These are phyloP conservation scores for Hygrocybe coccinea DNA, from an alignment of 768 basidiomycete species.

Conservation along the genomic window DNA sequence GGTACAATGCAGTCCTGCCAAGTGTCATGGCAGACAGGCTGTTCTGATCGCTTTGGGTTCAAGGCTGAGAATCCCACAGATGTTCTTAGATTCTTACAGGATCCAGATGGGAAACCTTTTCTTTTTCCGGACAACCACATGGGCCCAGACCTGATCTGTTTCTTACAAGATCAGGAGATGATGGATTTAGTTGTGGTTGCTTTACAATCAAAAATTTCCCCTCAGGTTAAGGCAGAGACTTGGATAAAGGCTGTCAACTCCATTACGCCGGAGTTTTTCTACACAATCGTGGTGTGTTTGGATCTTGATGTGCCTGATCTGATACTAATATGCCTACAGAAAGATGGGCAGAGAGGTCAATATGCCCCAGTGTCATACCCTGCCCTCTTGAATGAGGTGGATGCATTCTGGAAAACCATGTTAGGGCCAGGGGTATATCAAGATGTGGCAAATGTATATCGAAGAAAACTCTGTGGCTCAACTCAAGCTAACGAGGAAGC, in stretches of 20 bases:
- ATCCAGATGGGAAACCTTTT: slow-evolving; percentile 2
- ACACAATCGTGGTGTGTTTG: not conserved
- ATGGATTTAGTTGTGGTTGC: slow-evolving; percentile 3
- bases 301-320: not conserved
- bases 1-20: slow-evolving; percentile 5
- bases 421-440: not conserved
- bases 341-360: not conserved
- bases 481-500: not conserved
- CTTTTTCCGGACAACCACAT: slow-evolving; percentile 12
- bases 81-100: slow-evolving; percentile 5
- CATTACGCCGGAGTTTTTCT: not conserved
- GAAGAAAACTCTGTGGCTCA: slow-evolving; percentile 11
- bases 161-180: slow-evolving; percentile 12
- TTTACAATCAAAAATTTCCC: slow-evolving; percentile 2
- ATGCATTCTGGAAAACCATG: not conserved
- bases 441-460: slow-evolving; percentile 9
- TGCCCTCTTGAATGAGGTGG: not conserved
- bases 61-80: slow-evolving; percentile 4
- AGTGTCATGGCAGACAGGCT: slow-evolving; percentile 9
- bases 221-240: not conserved
- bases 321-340: not conserved
- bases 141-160: slow-evolving; percentile 8
- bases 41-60: slow-evolving; percentile 8
- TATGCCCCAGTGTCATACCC: not conserved
- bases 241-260: not conserved